These are phyloP conservation scores for Incumbomyces lentus DNA, from an alignment of 2,329 filamentous ascomycete genomes.

Conservation along the genomic window DNA sequence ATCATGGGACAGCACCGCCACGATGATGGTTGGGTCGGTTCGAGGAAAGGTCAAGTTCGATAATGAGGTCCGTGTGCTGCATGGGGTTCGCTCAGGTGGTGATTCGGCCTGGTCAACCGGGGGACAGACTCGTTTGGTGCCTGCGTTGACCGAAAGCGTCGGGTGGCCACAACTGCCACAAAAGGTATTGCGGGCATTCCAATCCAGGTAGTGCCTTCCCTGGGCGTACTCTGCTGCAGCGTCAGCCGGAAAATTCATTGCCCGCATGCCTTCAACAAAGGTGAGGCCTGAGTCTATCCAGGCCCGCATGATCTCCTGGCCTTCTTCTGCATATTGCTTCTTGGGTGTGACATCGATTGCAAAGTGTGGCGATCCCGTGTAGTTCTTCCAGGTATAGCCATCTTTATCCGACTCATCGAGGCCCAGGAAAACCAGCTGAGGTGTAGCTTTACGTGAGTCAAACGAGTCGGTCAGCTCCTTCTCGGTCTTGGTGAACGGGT, in stretches of 20 bases:
- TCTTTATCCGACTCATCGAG: slow-evolving; percentile 55
- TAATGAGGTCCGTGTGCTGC: slow-evolving; percentile 70
- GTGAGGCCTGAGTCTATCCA: slow-evolving; percentile 40
- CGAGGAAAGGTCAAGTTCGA: slow-evolving; percentile 88
- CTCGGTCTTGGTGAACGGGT: slow-evolving; percentile 62
- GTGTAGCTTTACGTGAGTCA: slow-evolving; percentile 57
- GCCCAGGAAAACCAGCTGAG: slow-evolving; percentile 75
- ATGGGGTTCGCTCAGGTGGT: slow-evolving; percentile 52
- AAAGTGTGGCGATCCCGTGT: slow-evolving; percentile 74
- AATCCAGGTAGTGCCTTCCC: slow-evolving; percentile 78
- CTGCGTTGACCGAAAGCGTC: slow-evolving; percentile 49
- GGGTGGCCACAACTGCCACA: slow-evolving; percentile 79
- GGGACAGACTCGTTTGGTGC: slow-evolving; percentile 36
- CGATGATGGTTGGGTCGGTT: slow-evolving; percentile 91
- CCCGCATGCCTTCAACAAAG: slow-evolving; percentile 58
- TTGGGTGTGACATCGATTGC: slow-evolving; percentile 77
- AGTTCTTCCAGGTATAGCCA: slow-evolving; percentile 42
- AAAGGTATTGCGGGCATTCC: slow-evolving; percentile 87
- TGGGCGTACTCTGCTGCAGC: slow-evolving; percentile 83
- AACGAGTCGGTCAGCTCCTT: slow-evolving; percentile 61
- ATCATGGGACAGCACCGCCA: slow-evolving; percentile 76
- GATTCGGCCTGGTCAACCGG: slow-evolving; percentile 32
- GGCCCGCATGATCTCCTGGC: slow-evolving; percentile 47
- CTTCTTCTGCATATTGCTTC: slow-evolving; percentile 51
- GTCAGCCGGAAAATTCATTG: slow-evolving; percentile 49